Conservation (phyloP, 805 yeast species). For the Dipodascus albidus region DNA sequence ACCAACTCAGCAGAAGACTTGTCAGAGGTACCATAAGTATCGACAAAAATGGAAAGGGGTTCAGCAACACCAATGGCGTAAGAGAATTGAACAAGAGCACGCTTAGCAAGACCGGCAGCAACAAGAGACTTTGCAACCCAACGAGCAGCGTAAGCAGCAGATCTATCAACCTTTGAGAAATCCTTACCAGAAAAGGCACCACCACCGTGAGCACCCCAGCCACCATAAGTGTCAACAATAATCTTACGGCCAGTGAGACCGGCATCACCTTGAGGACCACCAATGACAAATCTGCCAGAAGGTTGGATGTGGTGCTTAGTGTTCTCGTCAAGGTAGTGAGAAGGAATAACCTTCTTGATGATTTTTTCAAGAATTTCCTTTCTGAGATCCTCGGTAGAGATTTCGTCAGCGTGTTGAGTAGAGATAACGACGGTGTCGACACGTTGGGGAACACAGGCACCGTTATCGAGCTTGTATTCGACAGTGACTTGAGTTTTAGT, state of each 20-base stretch:
- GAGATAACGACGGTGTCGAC: conserved; percentile 97
- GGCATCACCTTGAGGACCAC: conserved; percentile 99
- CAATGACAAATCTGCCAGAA: conserved; percentile 98
- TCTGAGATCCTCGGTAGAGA: conserved; percentile 89
- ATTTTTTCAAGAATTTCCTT: conserved; percentile 63
- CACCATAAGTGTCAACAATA: conserved; percentile 99
- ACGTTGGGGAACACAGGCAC: conserved; percentile 91
- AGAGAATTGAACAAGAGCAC: conserved; percentile 96
- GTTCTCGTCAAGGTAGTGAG: conserved; percentile 80
- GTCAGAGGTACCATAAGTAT: conserved; percentile 95
- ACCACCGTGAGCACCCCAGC: conserved; percentile 99
- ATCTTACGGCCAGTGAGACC: conserved; percentile 99
- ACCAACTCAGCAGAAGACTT: conserved; percentile 84
- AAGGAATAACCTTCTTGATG: conserved; percentile 87
- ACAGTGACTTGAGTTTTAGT: conserved; percentile 99
- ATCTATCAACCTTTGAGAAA: conserved; percentile 98
- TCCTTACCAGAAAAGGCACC: conserved; percentile 99
- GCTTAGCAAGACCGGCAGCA: conserved; percentile 86
- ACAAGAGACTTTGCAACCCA: conserved; percentile 99
- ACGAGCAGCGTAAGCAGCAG: conserved; percentile 99
- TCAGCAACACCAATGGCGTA: conserved; percentile 99
- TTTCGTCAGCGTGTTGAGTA: conserved; percentile 95
- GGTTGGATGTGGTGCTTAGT: conserved; percentile 98
- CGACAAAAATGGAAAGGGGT: conserved; percentile 95
- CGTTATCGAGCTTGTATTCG: conserved; percentile 87